Evolutionary conservation across 495 filamentous ascomycete genomes (phyloP).

Genomic region (Aspergillus indologenus): DNA sequence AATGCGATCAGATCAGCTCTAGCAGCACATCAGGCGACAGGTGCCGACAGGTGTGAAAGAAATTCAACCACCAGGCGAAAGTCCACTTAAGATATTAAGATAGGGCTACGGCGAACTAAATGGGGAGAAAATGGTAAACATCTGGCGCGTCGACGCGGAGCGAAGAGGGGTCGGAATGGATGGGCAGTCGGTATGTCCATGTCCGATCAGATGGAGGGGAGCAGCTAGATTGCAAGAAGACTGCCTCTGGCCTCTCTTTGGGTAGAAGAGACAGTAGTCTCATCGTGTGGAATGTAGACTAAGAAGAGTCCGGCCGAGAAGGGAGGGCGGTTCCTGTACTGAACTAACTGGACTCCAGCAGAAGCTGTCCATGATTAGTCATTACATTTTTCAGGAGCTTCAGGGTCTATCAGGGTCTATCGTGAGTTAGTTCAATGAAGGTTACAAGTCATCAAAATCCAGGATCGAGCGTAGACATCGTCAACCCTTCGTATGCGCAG

Average conservation of each 20-base stretch:
- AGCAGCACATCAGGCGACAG: not conserved
- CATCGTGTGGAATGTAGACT: conserved; percentile 10
- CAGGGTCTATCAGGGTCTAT: no score
- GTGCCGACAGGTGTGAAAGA: not conserved
- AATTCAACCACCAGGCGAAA: not conserved
- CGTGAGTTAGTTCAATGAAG: no score
- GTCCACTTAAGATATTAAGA: conserved; percentile 3
- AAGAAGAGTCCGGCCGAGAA: not conserved
- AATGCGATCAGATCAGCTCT: not conserved
- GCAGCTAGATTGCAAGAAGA: not conserved
- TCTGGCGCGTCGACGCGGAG: conserved; percentile 22
- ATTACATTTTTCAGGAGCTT: no score
- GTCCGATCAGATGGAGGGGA: conserved; percentile 1
- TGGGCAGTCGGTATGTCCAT: conserved; percentile 4
- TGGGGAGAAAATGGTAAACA: conserved; percentile 5
- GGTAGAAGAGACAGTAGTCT: not conserved
- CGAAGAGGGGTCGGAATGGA: conserved; percentile 19
- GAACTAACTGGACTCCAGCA: conserved; percentile 68
- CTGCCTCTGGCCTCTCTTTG: not conserved
- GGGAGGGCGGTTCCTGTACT: conserved; percentile 53
- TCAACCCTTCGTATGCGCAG: conserved; percentile 2
- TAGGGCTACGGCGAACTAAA: conserved; percentile 6
- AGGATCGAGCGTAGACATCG: not conserved
- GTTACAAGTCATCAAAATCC: not conserved
- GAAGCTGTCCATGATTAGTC: no score